These are phyloP conservation scores for Scheffersomyces segobiensis DNA, from an alignment of 1,139 yeast species.

Conservation along the genomic window DNA sequence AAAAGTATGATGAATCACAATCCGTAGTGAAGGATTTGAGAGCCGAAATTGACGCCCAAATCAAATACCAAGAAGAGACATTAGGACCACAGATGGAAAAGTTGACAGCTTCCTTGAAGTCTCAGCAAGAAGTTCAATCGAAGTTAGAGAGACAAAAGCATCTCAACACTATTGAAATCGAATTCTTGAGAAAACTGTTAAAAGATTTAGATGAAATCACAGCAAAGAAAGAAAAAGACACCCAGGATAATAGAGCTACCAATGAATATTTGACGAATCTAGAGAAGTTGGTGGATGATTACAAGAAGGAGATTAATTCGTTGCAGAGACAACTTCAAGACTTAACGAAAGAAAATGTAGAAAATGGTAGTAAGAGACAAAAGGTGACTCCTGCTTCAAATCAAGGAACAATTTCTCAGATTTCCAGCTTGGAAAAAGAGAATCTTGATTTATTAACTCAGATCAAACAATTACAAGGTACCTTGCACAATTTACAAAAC, in stretches of 20 bases:
- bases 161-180: slow-evolving; percentile 62
- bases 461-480: slow-evolving; percentile 33
- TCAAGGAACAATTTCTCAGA: background rate
- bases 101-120: background rate
- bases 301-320: slow-evolving; percentile 52
- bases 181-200: slow-evolving; percentile 51
- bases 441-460: slow-evolving; percentile 42
- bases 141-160: slow-evolving; percentile 55
- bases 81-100: background rate
- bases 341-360: slow-evolving; percentile 16
- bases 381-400: slow-evolving; percentile 7
- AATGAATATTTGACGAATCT: slow-evolving; percentile 44
- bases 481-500: slow-evolving; percentile 27
- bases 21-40: slow-evolving; percentile 19
- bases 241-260: slow-evolving; percentile 24
- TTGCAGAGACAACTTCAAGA: slow-evolving; percentile 30
- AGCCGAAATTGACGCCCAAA: slow-evolving; percentile 1
- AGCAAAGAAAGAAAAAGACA: slow-evolving; percentile 16
- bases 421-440: slow-evolving; percentile 37
- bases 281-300: slow-evolving; percentile 55
- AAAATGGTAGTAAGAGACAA: slow-evolving; percentile 26
- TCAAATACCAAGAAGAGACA: slow-evolving; percentile 1
- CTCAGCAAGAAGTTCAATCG: slow-evolving; percentile 31
- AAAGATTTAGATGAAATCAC: slow-evolving; percentile 32
- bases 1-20: slow-evolving; percentile 34